Evolutionary conservation across 1,284 basidiomycete species (phyloP).

Genomic region (Peniophora sp.): DNA sequence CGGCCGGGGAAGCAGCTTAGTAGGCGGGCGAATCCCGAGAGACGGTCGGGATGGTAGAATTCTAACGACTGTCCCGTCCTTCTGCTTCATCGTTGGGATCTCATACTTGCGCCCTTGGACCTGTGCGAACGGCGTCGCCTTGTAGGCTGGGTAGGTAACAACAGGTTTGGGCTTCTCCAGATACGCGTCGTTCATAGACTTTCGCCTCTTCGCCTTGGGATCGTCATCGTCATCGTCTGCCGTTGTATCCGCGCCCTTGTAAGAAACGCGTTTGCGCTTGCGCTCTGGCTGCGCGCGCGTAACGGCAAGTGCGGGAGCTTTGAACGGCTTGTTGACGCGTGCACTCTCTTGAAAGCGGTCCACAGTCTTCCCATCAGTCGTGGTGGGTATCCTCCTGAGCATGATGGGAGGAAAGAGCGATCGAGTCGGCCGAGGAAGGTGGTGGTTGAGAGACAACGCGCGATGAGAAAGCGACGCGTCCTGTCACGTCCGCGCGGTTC

Average conservation of each 20-base stretch:
- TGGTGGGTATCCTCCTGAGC: slow-evolving; percentile 64
- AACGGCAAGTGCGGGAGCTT: slow-evolving; percentile 52
- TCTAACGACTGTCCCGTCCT: slow-evolving; percentile 66
- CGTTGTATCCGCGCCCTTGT: slow-evolving; percentile 54
- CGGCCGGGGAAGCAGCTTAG: slow-evolving; percentile 83
- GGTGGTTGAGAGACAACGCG: no score
- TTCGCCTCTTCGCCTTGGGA: slow-evolving; percentile 52
- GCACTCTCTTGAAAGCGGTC: slow-evolving; percentile 63
- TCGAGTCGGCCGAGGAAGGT: no score
- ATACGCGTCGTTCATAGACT: slow-evolving; percentile 39
- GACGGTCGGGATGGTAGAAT: slow-evolving; percentile 65
- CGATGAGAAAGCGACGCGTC: no score
- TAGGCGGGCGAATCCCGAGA: slow-evolving; percentile 80
- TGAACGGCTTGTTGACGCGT: slow-evolving; percentile 75
- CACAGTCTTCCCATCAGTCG: slow-evolving; percentile 55
- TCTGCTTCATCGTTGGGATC: slow-evolving; percentile 82
- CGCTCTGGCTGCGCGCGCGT: slow-evolving; percentile 59
- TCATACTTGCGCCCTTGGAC: slow-evolving; percentile 52
- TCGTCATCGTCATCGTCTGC: slow-evolving; percentile 37
- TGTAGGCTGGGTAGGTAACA: slow-evolving; percentile 77
- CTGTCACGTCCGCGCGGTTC: no score
- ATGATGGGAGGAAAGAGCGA: slow-evolving; percentile 24
- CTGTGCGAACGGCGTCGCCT: slow-evolving; percentile 65
- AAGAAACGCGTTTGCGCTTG: slow-evolving; percentile 79
- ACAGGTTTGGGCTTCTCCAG: slow-evolving; percentile 27